Evolutionary conservation across 2,329 filamentous ascomycete species (phyloP), one percentile per base, ranked within the genome.

Genomic region (Calonectria honghensis): DNA sequence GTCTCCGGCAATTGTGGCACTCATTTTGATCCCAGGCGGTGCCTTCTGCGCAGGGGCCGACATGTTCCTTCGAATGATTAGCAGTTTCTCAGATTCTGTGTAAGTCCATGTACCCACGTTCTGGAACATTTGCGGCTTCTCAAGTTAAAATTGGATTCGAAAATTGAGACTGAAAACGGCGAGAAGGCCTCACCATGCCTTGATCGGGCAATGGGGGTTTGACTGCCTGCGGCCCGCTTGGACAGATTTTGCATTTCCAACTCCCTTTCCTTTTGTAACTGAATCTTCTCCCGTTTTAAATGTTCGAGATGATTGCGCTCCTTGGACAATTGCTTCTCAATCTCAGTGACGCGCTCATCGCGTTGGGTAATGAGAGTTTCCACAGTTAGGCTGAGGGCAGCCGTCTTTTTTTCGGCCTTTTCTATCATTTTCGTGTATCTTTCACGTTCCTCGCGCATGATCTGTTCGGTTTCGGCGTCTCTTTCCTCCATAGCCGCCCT

Each of bases 381-480:
- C 29, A 75, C 57, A 11, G 65, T 73, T 3, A 57, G 10, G 0
- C 68, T 48, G 3, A 75, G 59, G 14, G 61, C 35, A 14, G 20
- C 48, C 18, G 67, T 72, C 18, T 68, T 71, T 3, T 70, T 48
- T 24, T 75, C 63, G 4, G 66, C 70, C 24, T 68, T 63, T 11
- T 75, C 24, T 3, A 76, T 75, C 73, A 76, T 63, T 39, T 24
- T 32, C 3, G 73, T 72, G 52, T 76, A 75, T 24, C 70, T 71
- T 18, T 76, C 75, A 24, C 73, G 67, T 14, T 76, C 73, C n/a
- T 76, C 68, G 20, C 70, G 7, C 71, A 68, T 52, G 14, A 37
- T 45, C 18, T 68, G 64, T 16, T 52, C 41, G 2, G 45, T 27
- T 20, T 71, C 39, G 3, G n/a, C 13, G 7, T 70, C 69, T 1